These are phyloP conservation scores for Chaetomidium leptoderma DNA, from an alignment of 495 filamentous ascomycete species.

Conservation along the genomic window DNA sequence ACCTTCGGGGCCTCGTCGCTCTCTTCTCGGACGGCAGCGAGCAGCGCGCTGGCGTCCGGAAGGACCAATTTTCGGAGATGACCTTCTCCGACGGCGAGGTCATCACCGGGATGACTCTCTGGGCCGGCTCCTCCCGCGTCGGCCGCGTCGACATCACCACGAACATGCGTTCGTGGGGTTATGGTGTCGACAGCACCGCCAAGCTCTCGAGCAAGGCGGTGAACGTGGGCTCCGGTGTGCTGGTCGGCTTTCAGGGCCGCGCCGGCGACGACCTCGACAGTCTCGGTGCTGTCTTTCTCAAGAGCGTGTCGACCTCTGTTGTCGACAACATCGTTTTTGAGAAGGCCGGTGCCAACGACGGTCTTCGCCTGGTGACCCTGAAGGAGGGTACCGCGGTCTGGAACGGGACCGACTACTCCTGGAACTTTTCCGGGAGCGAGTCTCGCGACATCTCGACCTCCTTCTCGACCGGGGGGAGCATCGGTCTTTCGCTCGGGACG, in stretches of 20 bases:
- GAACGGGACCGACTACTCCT: constrained; percentile 9
- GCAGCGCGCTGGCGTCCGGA: background rate
- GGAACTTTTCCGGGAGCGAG: background rate
- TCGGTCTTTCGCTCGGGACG: background rate
- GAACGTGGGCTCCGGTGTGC: constrained; percentile 1
- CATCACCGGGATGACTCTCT: constrained; percentile 1
- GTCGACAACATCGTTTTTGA: constrained; percentile 7
- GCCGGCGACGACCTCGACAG: constrained; percentile 1
- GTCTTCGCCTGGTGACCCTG: constrained; percentile 1
- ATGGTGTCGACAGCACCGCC: constrained; percentile 3
- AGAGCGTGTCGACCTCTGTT: background rate
- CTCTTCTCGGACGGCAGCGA: constrained; percentile 7
- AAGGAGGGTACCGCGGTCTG: background rate
- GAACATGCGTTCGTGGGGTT: background rate
- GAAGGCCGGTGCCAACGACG: background rate
- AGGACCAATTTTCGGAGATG: constrained; percentile 2
- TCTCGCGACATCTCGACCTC: background rate
- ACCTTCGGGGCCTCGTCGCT: constrained; percentile 1
- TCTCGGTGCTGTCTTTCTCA: constrained; percentile 5
- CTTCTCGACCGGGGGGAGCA: background rate
- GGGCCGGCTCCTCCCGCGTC: background rate
- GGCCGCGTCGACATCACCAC: constrained; percentile 9
- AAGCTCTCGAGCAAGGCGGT: constrained; percentile 1
- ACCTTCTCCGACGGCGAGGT: background rate
- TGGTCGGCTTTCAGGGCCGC: constrained; percentile 12